Percentiles rank a stretch among this genome's conserved stretches.
These are phyloP conservation scores for Begonia peltatifolia DNA, from an alignment of 306 rosid species.

Conservation along the genomic window DNA sequence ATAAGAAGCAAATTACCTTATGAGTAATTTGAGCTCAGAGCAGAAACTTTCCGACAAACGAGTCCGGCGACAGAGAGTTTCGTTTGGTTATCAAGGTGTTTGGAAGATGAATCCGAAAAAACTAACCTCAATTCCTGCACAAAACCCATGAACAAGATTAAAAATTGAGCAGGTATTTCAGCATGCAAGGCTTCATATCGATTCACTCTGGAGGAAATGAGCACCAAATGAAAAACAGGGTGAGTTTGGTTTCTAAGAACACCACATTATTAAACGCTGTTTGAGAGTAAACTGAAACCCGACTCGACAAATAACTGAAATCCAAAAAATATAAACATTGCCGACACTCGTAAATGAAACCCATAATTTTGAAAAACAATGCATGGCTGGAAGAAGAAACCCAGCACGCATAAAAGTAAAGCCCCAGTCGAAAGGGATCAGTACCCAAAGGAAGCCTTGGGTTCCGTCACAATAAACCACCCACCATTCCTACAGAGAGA, in stretches of 20 bases:
- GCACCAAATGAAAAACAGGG: too few species aligned
- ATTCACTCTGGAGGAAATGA: too few species aligned
- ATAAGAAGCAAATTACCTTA: constrained; percentile 1
- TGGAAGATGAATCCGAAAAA: neutral
- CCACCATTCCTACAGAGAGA: neutral
- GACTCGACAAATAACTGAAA: too few species aligned
- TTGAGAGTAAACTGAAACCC: too few species aligned
- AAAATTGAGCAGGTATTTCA: neutral
- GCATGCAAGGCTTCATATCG: neutral
- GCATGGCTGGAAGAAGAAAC: neutral
- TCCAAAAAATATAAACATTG: too few species aligned
- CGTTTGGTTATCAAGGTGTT: neutral
- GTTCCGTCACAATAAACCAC: neutral
- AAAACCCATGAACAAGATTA: neutral
- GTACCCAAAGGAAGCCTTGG: neutral
- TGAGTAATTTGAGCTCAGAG: neutral
- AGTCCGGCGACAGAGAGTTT: neutral
- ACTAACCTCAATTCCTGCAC: neutral
- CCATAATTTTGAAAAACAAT: too few species aligned
- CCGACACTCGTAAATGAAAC: too few species aligned
- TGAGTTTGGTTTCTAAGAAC: too few species aligned
- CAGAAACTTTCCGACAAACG: neutral
- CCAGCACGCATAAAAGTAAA: neutral
- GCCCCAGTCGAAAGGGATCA: neutral
- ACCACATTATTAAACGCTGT: too few species aligned